Base-by-base conservation (phyloP, 495 filamentous ascomycete genomes). In the Penicillium pancosmium region DNA sequence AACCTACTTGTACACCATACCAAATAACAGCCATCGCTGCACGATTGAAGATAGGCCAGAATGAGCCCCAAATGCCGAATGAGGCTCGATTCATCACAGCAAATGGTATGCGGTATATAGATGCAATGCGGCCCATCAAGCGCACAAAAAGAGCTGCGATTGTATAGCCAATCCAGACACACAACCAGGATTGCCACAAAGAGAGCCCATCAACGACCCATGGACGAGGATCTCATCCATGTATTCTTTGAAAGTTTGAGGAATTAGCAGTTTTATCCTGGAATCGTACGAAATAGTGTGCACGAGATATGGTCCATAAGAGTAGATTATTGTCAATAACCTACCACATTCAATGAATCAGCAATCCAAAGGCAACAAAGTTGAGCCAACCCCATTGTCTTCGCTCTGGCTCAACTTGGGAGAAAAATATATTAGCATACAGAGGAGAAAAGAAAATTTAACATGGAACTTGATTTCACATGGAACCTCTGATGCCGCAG, bases 151-250 rank as follows among this genome's bases (percentile, higher is more conserved):
- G 77, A 27, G 81, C 90, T 1, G 90, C 82, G 57, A 94, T 86
- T 33, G 83, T 77, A 67, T 94, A 93, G 31, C 91, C 91, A 25
- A 90, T 77, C 88, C 88, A 91, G 15, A 87, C 84, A 66, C 90
- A 93, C 5, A 96, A 74, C 91, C 91, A 96, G 1, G 89, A 85
- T 75, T 96, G 91, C 92, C 92, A 96, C 92, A 91, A 96, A 12
- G 90, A 89, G 48, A 96, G 77, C 8, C 91, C 88, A 57, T 73
- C 77, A 1, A 86, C 80, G 66, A 94, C 91, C 91, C 74, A 86
- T 87, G 7, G 89, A 87, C 10, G 89, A 91, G 1, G 86, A 84
- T 61, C 95, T 95, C 91, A 95, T 95, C 92, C 92, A 96, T 4
- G 92, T 96, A 72, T 96, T 96, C 73, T 82, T 40, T 12, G 21